Conservation (phyloP, 768 basidiomycete species). For the Dacryopinax spathularia region DNA sequence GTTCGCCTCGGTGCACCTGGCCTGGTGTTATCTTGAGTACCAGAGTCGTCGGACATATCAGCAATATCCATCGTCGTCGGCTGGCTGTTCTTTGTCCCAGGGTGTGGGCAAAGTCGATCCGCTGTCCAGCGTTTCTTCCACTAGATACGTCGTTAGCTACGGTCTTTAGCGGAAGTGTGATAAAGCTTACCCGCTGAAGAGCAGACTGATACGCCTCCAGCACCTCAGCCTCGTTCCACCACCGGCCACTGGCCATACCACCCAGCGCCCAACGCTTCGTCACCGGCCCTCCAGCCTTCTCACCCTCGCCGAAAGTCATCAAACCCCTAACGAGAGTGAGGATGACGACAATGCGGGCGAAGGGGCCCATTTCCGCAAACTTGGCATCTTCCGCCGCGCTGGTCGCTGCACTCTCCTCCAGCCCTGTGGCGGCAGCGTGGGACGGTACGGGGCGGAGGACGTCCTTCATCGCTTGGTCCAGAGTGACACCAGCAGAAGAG, state of each 20-base stretch:
- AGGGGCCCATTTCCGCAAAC: constrained; percentile 23
- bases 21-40: not conserved
- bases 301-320: constrained; percentile 26
- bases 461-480: constrained; percentile 21
- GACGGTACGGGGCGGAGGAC: constrained; percentile 14
- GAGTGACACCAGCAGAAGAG: constrained; percentile 14
- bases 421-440: not conserved
- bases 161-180: not conserved
- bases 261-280: constrained; percentile 12
- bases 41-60: constrained; percentile 1
- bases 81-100: constrained; percentile 8
- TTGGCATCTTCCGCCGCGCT: constrained; percentile 17
- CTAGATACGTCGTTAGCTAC: constrained; percentile 14
- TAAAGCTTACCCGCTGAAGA: constrained; percentile 16
- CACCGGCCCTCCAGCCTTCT: constrained; percentile 11
- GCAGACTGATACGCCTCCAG: constrained; percentile 20
- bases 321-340: constrained; percentile 24
- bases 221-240: constrained; percentile 17
- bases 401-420: not conserved
- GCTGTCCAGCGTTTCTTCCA: constrained; percentile 31
- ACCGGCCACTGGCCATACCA: constrained; percentile 7
- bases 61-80: not conserved
- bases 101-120: constrained; percentile 20
- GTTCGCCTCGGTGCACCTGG: not conserved
- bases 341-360: constrained; percentile 24